Base-by-base conservation (phyloP, 352 stramenopile genomes). In the Phytophthora vignae region DNA sequence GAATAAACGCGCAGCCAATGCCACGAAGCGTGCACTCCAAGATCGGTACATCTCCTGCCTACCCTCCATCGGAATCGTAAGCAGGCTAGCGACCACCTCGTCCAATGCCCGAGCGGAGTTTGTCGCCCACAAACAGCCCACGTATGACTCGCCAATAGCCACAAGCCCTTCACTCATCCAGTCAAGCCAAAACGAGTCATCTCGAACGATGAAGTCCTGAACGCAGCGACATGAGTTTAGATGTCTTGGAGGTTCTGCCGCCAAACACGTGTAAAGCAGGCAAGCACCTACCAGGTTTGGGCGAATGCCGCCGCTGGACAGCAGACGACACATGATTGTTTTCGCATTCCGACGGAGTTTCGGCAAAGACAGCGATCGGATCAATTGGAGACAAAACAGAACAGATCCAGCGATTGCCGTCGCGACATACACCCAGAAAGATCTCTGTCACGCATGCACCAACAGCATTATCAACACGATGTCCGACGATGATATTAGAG, bases 121-220 rank as follows among this genome's bases (percentile, higher is more conserved):
- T 1, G 83, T 79, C 9, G 76, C 76, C 87, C 89, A 96, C n/a
- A 94, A 65, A 1, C 85, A 87, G 19, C 83, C 86, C 1, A 96
- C 79, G 60, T 94, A 96, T 1, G 89, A 93, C 57, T 96, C 89
- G 8, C 89, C 89, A 48, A 96, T 96, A 9, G 85, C 85, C 7
- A 96, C 79, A 14, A 96, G 83, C 2, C 89, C 89, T 29, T 94
- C 87, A 42, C 85, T 91, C 87, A 96, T 95, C 89, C 89, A 96
- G 67, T 96, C 89, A 10, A 96, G 73, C 89, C 89, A 96, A 60
- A 96, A 92, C 0, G 86, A 84, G 40, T 93, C 83, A 59, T 94
- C 83, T 19, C 85, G 84, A 9, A 94, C 83, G 22, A 92, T 72
- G 77, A 96, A 93, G 46, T 94, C 87, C 88, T 96, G 11, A 14